Base-by-base conservation (phyloP, 2,329 filamentous ascomycete genomes). In the Sarocladium oryzae region DNA sequence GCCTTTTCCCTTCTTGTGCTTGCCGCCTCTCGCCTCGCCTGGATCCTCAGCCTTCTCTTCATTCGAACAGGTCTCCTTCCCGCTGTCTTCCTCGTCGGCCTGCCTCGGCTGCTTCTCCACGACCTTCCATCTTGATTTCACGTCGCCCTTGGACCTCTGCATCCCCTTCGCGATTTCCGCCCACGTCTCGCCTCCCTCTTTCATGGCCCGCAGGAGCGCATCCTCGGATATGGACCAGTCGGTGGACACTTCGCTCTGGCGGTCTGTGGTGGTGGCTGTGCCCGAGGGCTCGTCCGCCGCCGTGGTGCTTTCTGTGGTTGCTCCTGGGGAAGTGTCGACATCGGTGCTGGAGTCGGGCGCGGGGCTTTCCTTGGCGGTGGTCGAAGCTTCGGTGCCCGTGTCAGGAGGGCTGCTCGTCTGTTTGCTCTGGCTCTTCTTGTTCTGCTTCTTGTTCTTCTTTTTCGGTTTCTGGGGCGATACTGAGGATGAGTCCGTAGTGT, bases 141-240 rank as follows among this genome's bases (percentile, higher is more conserved):
- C 58, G 2, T 69, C 63, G 6, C 55, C 57, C 51, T 63, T 67
- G 24, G 40, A 37, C 6, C 57, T 59, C n/a, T 56, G 52, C 2
- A 70, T 59, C 1, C 58, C 56, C 2, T 40, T 43, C 3, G 58
- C 55, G 23, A 70, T 68, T 10, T 61, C 60, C 0, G 52, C 52
- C 68, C 66, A 70, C 2, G 61, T 56, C 15, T 61, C 54, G 11
- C 55, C 54, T 1, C 57, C 57, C 26, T 61, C 60, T 51, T 68
- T 70, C 64, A 71, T 66, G 33, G 61, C 59, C 2, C 60, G 52
- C 6, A 71, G 61, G 3, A 66, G 54, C 10, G 55, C 54, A 48
- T 71, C 67, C 23, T 71, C 63, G 0, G 69, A 70, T 8, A 63
- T 48, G 9, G 64, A 60, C 68, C 68, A 70, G 43, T 15, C 13